These are phyloP conservation scores for Cyberlindnera euphorbiae DNA, from an alignment of 805 yeast species.

Conservation along the genomic window DNA sequence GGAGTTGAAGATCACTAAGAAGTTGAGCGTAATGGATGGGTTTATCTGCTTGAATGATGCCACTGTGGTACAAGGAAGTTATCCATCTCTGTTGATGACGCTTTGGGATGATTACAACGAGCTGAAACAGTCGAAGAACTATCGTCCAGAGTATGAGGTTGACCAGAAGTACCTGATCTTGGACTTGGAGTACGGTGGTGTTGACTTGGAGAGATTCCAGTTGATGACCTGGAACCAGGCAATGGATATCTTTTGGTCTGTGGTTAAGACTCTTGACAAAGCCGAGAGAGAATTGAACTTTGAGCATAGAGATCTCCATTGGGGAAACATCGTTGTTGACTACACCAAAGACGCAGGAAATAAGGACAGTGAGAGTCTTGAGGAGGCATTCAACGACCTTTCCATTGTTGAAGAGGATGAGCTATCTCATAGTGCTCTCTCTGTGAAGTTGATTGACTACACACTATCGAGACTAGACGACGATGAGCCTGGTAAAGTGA, in stretches of 20 bases:
- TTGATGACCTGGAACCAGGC: slow-evolving; percentile 37
- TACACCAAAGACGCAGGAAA: slow-evolving; percentile 15
- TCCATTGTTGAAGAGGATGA: slow-evolving; percentile 16
- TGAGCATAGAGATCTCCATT: slow-evolving; percentile 69
- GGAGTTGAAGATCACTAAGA: slow-evolving; percentile 41
- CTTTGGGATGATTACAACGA: slow-evolving; percentile 40
- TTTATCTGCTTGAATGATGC: slow-evolving; percentile 41
- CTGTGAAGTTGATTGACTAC: slow-evolving; percentile 53
- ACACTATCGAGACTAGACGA: slow-evolving; percentile 48
- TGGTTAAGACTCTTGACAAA: slow-evolving; percentile 41
- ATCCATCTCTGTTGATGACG: slow-evolving; percentile 36
- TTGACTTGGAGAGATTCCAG: slow-evolving; percentile 39
- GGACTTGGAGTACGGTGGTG: slow-evolving; percentile 37
- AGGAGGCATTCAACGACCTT: slow-evolving; percentile 21
- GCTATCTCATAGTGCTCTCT: slow-evolving; percentile 5
- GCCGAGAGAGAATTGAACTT: slow-evolving; percentile 51
- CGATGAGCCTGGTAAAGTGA: slow-evolving; percentile 20
- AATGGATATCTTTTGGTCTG: slow-evolving; percentile 46
- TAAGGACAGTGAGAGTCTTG: slow-evolving; percentile 9
- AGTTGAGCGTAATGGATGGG: slow-evolving; percentile 37
- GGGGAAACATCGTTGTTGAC: slow-evolving; percentile 57
- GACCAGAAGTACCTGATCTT: slow-evolving; percentile 31
- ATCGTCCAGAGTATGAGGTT: slow-evolving; percentile 35
- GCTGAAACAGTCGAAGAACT: slow-evolving; percentile 28
- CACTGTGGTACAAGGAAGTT: slow-evolving; percentile 41